These are phyloP conservation scores for Discostella stelligera DNA, from an alignment of 352 stramenopile species.

Conservation along the genomic window DNA sequence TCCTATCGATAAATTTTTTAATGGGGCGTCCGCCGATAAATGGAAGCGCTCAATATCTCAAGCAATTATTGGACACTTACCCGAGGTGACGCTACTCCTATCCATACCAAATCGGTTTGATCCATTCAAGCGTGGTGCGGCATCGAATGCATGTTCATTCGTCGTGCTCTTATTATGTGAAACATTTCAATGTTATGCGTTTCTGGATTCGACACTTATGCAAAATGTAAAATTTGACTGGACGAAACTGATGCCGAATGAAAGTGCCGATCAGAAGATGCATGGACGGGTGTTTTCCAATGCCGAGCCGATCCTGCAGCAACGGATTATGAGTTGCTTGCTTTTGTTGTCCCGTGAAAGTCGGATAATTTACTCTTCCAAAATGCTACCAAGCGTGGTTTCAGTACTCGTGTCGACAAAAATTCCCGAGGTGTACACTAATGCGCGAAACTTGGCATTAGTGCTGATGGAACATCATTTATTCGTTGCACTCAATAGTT, in stretches of 20 bases:
- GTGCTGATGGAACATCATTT: conserved; percentile 37
- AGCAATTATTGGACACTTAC: conserved; percentile 40
- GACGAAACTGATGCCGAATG: conserved; percentile 63
- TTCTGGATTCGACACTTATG: conserved; percentile 43
- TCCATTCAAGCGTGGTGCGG: conserved; percentile 23
- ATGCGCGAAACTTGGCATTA: conserved; percentile 32
- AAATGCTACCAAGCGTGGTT: conserved; percentile 42
- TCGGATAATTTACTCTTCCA: conserved; percentile 20
- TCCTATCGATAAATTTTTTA: conserved; percentile 4
- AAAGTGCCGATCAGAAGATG: conserved; percentile 3
- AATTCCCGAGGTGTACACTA: conserved; percentile 45
- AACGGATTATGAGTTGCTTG: conserved; percentile 37
- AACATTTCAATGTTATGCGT: conserved; percentile 45
- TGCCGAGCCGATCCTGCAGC: conserved; percentile 36
- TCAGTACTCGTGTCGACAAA: conserved; percentile 27
- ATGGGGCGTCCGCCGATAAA: conserved; percentile 14
- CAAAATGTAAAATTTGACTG: conserved; percentile 63
- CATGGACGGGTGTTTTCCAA: conserved; percentile 27
- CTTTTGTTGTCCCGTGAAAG: conserved; percentile 20
- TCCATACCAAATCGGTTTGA: conserved; percentile 58
- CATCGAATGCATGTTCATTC: conserved; percentile 27
- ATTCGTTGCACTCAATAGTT: conserved; percentile 9
- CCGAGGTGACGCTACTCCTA: conserved; percentile 60
- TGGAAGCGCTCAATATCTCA: conserved; percentile 20
- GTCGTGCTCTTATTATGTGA: conserved; percentile 48